Evolutionary conservation across 2,329 filamentous ascomycete species (phyloP).

Genomic region (Alternaria ventricosa): DNA sequence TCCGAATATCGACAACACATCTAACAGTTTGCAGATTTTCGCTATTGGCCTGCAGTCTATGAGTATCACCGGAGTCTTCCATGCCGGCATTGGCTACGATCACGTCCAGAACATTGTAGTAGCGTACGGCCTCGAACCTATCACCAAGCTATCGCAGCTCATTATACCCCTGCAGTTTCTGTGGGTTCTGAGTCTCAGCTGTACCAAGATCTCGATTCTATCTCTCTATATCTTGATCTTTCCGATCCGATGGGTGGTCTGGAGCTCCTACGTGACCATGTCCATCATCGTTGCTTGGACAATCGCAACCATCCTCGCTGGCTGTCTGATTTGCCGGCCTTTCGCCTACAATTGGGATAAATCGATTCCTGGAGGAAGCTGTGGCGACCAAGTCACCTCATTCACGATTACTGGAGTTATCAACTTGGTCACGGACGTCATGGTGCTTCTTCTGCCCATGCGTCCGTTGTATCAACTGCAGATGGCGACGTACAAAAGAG

Average conservation of each 20-base stretch:
- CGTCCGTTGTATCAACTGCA: background rate
- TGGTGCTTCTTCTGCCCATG: conserved; percentile 1
- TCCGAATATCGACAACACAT: background rate
- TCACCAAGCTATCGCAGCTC: background rate
- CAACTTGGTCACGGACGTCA: background rate
- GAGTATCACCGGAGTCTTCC: background rate
- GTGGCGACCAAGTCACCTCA: conserved; percentile 2
- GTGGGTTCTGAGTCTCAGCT: background rate
- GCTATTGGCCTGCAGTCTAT: background rate
- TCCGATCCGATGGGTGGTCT: background rate
- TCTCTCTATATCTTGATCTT: background rate
- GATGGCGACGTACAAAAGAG: background rate
- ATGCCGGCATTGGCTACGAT: conserved; percentile 2
- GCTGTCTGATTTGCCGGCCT: background rate
- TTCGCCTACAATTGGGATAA: conserved; percentile 33
- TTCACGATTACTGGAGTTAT: background rate
- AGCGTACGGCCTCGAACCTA: background rate
- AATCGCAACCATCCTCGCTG: background rate
- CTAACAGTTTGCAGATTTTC: background rate
- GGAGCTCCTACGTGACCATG: background rate
- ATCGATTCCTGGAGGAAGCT: conserved; percentile 23
- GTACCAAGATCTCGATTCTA: background rate
- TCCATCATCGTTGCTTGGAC: background rate
- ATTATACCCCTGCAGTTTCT: background rate
- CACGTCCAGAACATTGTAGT: background rate